These are phyloP conservation scores for Hypholoma sublateritium DNA, from an alignment of 768 basidiomycete species.

Conservation along the genomic window DNA sequence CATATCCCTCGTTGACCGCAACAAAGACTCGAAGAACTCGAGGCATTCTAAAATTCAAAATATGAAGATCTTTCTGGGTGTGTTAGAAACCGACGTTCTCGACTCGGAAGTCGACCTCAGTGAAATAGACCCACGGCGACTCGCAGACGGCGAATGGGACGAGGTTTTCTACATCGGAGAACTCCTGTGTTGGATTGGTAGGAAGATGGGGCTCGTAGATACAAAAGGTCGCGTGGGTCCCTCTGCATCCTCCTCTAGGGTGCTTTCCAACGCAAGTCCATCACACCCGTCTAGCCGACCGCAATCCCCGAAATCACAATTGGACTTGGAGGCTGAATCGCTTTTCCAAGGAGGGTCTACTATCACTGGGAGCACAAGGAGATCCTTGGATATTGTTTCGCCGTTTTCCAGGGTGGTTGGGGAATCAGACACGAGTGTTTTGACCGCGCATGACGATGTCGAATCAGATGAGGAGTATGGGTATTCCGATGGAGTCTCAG, in stretches of 20 bases:
- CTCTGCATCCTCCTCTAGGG: background rate
- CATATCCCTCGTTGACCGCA: conserved; percentile 48
- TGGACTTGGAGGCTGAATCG: conserved; percentile 21
- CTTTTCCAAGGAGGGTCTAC: conserved; percentile 33
- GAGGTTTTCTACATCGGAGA: conserved; percentile 68
- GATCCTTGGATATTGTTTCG: conserved; percentile 18
- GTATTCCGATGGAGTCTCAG: conserved; percentile 14
- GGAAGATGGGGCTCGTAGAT: conserved; percentile 34
- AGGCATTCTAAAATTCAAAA: conserved; percentile 50
- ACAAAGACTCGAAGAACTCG: conserved; percentile 20
- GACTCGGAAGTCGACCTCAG: conserved; percentile 61
- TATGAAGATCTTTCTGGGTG: conserved; percentile 75
- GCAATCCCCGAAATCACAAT: conserved; percentile 16
- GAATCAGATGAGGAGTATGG: conserved; percentile 8
- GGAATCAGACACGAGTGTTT: conserved; percentile 30
- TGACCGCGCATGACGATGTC: conserved; percentile 11
- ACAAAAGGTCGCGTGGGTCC: background rate
- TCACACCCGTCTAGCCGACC: background rate
- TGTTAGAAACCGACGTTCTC: conserved; percentile 67
- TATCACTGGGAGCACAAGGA: conserved; percentile 25
- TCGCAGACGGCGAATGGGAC: conserved; percentile 64
- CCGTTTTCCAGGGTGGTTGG: conserved; percentile 12
- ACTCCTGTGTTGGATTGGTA: conserved; percentile 70
- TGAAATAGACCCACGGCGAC: conserved; percentile 59
- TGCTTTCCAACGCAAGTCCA: background rate